Base-by-base conservation (phyloP, 345 rosid species). In the Corymbia maculata region DNA sequence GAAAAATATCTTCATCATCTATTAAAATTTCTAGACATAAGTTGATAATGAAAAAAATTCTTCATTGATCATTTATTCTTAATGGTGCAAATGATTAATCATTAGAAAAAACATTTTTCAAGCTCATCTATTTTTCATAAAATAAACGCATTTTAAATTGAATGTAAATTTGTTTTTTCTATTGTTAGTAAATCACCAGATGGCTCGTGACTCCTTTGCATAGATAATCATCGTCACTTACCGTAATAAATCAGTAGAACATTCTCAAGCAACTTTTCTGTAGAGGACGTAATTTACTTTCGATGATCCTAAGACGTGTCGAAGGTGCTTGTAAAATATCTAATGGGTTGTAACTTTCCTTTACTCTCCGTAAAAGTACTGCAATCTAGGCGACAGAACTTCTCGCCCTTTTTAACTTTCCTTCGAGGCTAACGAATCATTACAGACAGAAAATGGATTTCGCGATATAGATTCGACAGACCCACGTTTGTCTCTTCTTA, bases 1-100 rank as follows among this genome's bases (percentile, higher is more conserved):
- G 68, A 61, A 61, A 0, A 61, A 12, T 3, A 61, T 28, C 12
- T 61, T 61, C 13, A 10, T 11, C 7, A 4, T 6, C 16, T 0
- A 2, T 1, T 13, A 61, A 61, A 59, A 61, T 26, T 0, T 26
- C 26, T 61, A 61, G 2, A 26, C 7, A 61, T 26, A 12, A 11
- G 26, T 61, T 61, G 4, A 61, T 26, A 26, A 26, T 61, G 42
- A 28, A 59, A 0, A 26, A 12, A 0, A 61, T 61, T 28, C 28
- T 24, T 59, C 15, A 22, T 61, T 61, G 2, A 61, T 0, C 12
- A 61, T 28, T 61, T 61, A 0, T 61, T 61, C 28, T 12, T 1
- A 36, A 36, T 36, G 2, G 4, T 36, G 4, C 42, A 36, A 61
- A 14, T 8, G 8, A 61, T 61, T 61, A 61, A 61, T 61, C 6